Percentiles rank a stretch among this genome's conserved stretches.
These are phyloP conservation scores for Dendrobium nobile DNA, from an alignment of 106 monocot genomes.

Conservation along the genomic window DNA sequence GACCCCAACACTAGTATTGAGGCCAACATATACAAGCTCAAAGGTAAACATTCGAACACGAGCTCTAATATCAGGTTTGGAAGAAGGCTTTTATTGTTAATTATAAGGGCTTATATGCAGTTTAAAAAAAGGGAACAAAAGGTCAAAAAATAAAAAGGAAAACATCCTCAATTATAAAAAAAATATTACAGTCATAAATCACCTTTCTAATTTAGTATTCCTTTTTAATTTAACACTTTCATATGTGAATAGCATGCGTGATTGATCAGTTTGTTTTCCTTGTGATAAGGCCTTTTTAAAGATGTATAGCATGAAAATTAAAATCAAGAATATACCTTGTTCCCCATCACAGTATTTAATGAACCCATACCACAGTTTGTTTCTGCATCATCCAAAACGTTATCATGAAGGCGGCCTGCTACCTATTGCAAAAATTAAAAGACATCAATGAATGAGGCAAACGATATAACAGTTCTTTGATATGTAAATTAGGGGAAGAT, in stretches of 20 bases:
- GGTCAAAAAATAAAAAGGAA: background rate
- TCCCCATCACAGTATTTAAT: conserved; percentile 68
- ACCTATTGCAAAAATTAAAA: conserved; percentile 34
- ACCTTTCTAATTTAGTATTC: too few relatives aligned
- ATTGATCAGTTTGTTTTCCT: background rate
- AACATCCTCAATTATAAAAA: background rate
- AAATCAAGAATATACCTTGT: conserved; percentile 35
- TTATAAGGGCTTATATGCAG: background rate
- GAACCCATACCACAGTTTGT: conserved; percentile 87
- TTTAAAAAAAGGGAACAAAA: background rate
- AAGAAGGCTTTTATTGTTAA: background rate
- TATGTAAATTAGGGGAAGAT: background rate
- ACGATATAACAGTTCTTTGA: background rate
- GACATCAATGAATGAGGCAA: background rate
- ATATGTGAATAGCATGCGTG: background rate
- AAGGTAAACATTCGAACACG: background rate
- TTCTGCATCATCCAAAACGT: conserved; percentile 97
- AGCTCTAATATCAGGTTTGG: background rate
- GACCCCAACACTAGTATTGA: too few relatives aligned
- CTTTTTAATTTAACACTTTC: too few relatives aligned
- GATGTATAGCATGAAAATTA: background rate
- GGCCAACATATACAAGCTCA: too few relatives aligned
- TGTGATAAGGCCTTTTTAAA: background rate
- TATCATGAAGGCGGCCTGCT: conserved; percentile 96
- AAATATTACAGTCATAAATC: background rate